Base-by-base conservation (phyloP, 257 asterid genomes). In the Solanum ossicruentum region DNA sequence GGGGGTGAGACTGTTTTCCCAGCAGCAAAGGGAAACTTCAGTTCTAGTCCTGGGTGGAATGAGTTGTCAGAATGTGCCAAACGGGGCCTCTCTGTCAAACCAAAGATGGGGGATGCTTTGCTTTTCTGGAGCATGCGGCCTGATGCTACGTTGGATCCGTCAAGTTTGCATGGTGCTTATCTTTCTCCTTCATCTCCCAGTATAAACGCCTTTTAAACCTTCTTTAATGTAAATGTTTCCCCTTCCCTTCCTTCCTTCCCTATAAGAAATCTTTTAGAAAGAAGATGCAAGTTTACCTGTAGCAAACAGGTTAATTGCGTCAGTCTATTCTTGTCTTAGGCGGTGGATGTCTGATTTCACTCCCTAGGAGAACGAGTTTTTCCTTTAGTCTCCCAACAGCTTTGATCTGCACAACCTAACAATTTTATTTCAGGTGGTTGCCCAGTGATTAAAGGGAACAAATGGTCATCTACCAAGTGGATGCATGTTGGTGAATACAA, bases 1-100 rank as follows among this genome's bases (percentile, higher is more conserved):
- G 99, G 98, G 21, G 99, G 99, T 28, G 97, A 95, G 90, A 95
- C 99, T 39, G 89, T 95, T 86, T 95, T 95, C 43, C 99, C 99
- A 77, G 89, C 93, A 26, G 93, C 98, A 43, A 89, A 47, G 80
- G 97, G 98, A 41, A 94, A 92, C 88, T 94, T 89, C 55, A 94
- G 94, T 89, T 83, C 89, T 18, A 7, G 52, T 66, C 92, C 93
- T 17, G 93, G 93, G 60, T 91, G 94, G 93, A 89, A 89, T 85
- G 93, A 93, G 82, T 73, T 84, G 92, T 92, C 98, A 23, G 97
- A 91, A 85, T 95, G 99, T 84, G 97, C 93, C 56, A 93, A 91
- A 86, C 85, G 89, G 81, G 99, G 98, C 57, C 91, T 94, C 47
- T 90, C 97, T 4, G 92, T 95, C 80, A 94, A 91, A 88, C 98